Conservation (phyloP, 345 rosid species). For the Linum lewisii region DNA sequence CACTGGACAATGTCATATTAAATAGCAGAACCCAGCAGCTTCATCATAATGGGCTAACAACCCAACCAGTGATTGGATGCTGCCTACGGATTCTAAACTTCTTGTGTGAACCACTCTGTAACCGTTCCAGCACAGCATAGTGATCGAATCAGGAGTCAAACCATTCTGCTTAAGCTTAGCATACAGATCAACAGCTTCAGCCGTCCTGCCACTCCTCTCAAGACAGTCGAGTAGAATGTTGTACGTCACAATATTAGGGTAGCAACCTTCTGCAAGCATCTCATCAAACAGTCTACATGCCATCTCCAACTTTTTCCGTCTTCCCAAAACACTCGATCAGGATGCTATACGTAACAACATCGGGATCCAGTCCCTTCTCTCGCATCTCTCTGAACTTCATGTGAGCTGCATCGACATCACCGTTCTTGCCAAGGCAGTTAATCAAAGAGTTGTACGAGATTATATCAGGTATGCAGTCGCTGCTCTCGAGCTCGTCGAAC, state of each 20-base stretch:
- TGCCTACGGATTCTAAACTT: constrained; percentile 62
- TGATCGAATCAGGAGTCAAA: constrained; percentile 73
- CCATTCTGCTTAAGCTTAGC: constrained; percentile 69
- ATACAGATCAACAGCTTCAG: constrained; percentile 76
- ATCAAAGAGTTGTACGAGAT: constrained; percentile 81
- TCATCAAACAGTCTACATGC: constrained; percentile 69
- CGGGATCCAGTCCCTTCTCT: constrained; percentile 75
- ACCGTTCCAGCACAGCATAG: constrained; percentile 66
- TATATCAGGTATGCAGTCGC: constrained; percentile 59
- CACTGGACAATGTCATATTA: no score
- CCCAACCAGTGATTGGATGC: constrained; percentile 87
- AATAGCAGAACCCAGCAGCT: no score
- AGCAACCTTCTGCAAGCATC: constrained; percentile 74
- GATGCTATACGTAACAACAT: constrained; percentile 86
- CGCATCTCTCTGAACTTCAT: constrained; percentile 86
- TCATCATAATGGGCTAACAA: constrained; percentile 63
- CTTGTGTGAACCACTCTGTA: constrained; percentile 64
- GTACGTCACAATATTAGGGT: constrained; percentile 80
- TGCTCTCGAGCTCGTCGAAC: constrained; percentile 78
- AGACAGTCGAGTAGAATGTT: constrained; percentile 84
- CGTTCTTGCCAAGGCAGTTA: constrained; percentile 86
- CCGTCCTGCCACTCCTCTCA: constrained; percentile 71
- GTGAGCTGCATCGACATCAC: constrained; percentile 93
- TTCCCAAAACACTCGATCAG: constrained; percentile 92
- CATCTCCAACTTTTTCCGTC: constrained; percentile 82